These are phyloP conservation scores for Metschnikowia orientalis DNA, from an alignment of 805 yeast species.

Conservation along the genomic window DNA sequence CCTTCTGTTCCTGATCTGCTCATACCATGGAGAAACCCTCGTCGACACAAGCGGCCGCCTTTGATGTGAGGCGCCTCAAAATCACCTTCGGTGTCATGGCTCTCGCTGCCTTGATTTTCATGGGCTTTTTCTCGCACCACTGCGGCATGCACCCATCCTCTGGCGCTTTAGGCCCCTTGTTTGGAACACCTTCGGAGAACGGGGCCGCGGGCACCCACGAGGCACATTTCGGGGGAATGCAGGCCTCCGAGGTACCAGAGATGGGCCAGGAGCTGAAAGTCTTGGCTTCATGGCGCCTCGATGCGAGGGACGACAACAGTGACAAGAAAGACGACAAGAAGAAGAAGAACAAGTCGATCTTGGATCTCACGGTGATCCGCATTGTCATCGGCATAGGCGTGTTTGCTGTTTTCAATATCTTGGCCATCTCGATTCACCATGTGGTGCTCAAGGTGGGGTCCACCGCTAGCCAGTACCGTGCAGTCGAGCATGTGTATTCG, in stretches of 20 bases:
- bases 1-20: background rate
- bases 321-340: constrained; percentile 6
- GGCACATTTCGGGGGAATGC: too few relatives aligned
- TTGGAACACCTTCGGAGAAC: too few relatives aligned
- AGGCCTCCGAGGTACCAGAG: too few relatives aligned
- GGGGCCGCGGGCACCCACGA: too few relatives aligned
- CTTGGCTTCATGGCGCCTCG: too few relatives aligned
- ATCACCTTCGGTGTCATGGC: too few relatives aligned
- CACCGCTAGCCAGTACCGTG: constrained; percentile 29
- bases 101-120: too few relatives aligned
- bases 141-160: too few relatives aligned
- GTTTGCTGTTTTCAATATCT: constrained; percentile 30
- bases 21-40: background rate
- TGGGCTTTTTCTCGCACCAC: background rate
- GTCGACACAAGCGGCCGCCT: too few relatives aligned
- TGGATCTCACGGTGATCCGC: constrained; percentile 23
- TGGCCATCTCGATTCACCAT: constrained; percentile 38
- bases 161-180: too few relatives aligned
- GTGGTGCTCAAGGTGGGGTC: constrained; percentile 27
- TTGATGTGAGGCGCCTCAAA: too few relatives aligned
- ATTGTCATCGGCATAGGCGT: constrained; percentile 34
- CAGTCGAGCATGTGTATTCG: constrained; percentile 27
- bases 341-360: constrained; percentile 6
- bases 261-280: too few relatives aligned
- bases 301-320: background rate